These are phyloP conservation scores for Gracilaria vermiculophylla DNA, from an alignment of 23 red algal species.

Conservation along the genomic window DNA sequence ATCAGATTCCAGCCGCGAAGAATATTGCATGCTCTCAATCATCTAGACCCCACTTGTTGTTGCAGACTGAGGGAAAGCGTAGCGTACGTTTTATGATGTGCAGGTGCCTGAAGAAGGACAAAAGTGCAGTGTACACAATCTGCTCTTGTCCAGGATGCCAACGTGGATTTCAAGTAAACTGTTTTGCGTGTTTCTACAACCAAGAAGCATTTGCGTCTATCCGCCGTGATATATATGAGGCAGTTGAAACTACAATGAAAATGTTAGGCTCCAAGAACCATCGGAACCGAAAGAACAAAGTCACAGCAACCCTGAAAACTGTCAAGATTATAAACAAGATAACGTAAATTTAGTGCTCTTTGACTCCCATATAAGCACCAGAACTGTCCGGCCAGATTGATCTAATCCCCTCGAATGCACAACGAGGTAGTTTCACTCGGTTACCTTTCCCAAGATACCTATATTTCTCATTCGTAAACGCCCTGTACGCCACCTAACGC, in stretches of 20 bases:
- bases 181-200: neutral
- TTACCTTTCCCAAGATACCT: neutral
- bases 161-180: slow-evolving; percentile 2
- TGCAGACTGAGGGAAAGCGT: no score
- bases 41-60: no score
- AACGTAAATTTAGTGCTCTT: neutral
- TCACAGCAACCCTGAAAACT: neutral
- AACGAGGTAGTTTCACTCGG: neutral
- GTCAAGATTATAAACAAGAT: neutral
- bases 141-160: neutral
- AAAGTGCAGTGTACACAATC: neutral
- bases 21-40: no score
- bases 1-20: no score
- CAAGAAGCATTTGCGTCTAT: neutral
- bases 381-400: no score
- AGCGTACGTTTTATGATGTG: no score
- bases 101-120: no score
- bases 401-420: neutral
- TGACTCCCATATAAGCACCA: neutral
- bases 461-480: neutral
- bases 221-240: neutral
- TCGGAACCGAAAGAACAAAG: neutral
- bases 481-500: no score
- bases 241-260: neutral
- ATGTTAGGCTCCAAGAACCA: neutral